Evolutionary conservation across 306 rosid species (phyloP).

Genomic region (Cucurbita ficifolia): DNA sequence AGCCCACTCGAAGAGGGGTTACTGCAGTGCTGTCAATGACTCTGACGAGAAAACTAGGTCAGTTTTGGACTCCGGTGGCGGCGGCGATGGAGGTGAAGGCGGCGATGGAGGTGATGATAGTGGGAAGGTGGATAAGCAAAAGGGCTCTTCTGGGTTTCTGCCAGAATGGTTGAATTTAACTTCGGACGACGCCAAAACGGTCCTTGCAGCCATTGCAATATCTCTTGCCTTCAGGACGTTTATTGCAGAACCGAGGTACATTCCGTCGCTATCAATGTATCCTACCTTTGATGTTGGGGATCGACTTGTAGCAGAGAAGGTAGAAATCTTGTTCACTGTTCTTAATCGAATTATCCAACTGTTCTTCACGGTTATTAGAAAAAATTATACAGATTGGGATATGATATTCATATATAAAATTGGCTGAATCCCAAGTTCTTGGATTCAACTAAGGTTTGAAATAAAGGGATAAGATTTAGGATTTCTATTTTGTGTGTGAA

Average conservation of each 20-base stretch:
- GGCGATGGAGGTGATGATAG: slow-evolving; percentile 25
- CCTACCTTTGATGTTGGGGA: slow-evolving; percentile 99
- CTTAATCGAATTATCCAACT: neutral
- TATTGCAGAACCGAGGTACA: slow-evolving; percentile 93
- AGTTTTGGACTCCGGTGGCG: slow-evolving; percentile 20
- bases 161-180: slow-evolving; percentile 68
- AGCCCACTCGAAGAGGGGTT: slow-evolving; percentile 17
- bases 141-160: slow-evolving; percentile 25
- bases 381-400: neutral
- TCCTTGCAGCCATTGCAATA: slow-evolving; percentile 62
- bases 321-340: slow-evolving; percentile 7
- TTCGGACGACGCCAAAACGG: slow-evolving; percentile 71
- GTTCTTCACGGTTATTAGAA: neutral
- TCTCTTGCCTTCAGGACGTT: slow-evolving; percentile 51
- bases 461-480: neutral
- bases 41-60: slow-evolving; percentile 32
- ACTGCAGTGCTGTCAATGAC: slow-evolving; percentile 32
- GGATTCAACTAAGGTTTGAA: neutral
- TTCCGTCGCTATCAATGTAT: slow-evolving; percentile 98
- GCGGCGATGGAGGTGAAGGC: slow-evolving; percentile 30
- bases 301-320: slow-evolving; percentile 92
- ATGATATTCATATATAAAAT: neutral
- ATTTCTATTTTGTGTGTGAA: neutral
- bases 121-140: slow-evolving; percentile 34
- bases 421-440: neutral